phyloP scores from a whole-genome alignment of 2,329 filamentous ascomycete species.

The Fusarium sp. region DNA sequence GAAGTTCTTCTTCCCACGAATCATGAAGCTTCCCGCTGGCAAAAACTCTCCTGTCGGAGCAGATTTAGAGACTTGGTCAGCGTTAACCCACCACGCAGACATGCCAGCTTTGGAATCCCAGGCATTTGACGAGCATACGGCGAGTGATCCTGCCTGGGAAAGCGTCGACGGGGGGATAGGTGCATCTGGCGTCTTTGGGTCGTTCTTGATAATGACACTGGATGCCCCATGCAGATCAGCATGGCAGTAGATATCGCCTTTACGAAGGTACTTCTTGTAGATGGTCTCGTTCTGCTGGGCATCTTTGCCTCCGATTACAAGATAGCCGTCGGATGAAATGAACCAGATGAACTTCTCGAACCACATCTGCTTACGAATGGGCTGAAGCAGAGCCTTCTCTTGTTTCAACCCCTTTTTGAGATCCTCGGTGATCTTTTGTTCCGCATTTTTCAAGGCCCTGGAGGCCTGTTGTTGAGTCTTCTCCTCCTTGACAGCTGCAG shows the following conservation, averaged over 20 bases:
- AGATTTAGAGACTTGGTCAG: conserved; percentile 90
- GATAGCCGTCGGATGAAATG: conserved; percentile 92
- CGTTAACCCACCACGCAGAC: conserved; percentile 95
- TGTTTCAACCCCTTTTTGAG: conserved; percentile 90
- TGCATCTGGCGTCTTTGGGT: conserved; percentile 78
- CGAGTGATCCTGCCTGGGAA: conserved; percentile 86
- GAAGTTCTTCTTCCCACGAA: conserved; percentile 90
- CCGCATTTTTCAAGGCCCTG: conserved; percentile 87
- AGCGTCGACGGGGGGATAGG: conserved; percentile 93
- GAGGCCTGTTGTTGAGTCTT: conserved; percentile 86
- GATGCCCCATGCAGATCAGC: conserved; percentile 88
- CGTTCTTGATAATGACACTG: conserved; percentile 92
- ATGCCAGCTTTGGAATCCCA: conserved; percentile 98
- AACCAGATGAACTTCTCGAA: conserved; percentile 99
- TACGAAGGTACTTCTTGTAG: conserved; percentile 87
- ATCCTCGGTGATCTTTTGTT: conserved; percentile 87
- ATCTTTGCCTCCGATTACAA: conserved; percentile 91
- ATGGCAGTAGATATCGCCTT: conserved; percentile 92
- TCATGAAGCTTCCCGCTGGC: conserved; percentile 79
- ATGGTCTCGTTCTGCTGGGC: conserved; percentile 89
- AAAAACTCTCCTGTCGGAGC: conserved; percentile 84
- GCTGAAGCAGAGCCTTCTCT: conserved; percentile 88
- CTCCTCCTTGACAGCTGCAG: conserved; percentile 85
- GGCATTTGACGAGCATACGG: conserved; percentile 85
- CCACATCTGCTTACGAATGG: conserved; percentile 87